Conservation (phyloP, 345 rosid species). For the Euphorbia tirucalli region DNA sequence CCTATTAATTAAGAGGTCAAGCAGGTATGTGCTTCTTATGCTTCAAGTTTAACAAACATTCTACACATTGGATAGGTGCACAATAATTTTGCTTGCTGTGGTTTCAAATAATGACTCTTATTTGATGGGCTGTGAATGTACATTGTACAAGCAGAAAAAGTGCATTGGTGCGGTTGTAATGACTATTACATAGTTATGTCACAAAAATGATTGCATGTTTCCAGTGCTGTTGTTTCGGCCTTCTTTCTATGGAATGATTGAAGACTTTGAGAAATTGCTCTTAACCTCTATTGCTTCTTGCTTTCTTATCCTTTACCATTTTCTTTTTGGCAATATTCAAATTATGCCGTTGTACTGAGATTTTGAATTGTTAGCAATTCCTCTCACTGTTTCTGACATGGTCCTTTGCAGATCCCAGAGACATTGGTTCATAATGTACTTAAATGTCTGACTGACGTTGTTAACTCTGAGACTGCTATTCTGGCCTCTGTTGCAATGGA, state of each 20-base stretch:
- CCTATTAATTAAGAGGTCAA: not conserved
- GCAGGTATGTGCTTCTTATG: not conserved
- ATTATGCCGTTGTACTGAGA: not conserved
- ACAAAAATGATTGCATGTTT: not conserved
- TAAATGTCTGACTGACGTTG: conserved; percentile 64
- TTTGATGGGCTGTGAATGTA: not conserved
- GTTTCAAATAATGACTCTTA: not conserved
- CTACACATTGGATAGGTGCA: not conserved
- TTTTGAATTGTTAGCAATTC: not conserved
- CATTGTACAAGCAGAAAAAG: no score
- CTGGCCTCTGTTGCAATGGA: conserved; percentile 91
- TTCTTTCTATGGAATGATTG: not conserved
- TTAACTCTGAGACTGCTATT: conserved; percentile 60
- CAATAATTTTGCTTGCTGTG: not conserved
- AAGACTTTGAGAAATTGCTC: not conserved
- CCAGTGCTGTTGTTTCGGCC: no score
- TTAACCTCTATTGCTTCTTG: not conserved
- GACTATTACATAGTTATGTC: not conserved
- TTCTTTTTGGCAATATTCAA: not conserved
- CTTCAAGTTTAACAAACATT: not conserved
- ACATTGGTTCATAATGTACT: conserved; percentile 56
- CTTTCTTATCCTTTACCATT: not conserved
- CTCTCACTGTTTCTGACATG: not conserved
- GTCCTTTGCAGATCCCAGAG: conserved; percentile 54
- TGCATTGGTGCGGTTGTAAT: not conserved